These are phyloP conservation scores for Anthracocystis panici-leucophaei DNA, from an alignment of 1,284 basidiomycete genomes.

Conservation along the genomic window DNA sequence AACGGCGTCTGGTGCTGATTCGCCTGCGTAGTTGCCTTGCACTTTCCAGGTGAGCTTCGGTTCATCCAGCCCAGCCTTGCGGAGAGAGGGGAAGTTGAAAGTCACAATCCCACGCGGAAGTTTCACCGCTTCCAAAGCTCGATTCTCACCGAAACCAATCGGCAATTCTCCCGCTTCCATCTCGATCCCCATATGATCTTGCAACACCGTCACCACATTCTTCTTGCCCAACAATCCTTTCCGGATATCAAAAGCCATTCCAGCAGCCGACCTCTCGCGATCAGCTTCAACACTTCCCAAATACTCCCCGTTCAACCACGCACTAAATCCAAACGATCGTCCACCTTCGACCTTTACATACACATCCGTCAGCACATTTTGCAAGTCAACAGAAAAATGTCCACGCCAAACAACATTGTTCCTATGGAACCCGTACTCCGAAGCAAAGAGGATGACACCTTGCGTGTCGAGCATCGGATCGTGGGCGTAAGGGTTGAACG, in stretches of 20 bases:
- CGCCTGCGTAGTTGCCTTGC: conserved; percentile 83
- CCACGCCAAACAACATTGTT: conserved; percentile 83
- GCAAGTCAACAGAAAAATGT: conserved; percentile 73
- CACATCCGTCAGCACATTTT: conserved; percentile 73
- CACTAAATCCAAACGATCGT: conserved; percentile 79
- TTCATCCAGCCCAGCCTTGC: conserved; percentile 1
- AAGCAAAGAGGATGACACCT: conserved; percentile 71
- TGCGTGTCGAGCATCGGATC: conserved; percentile 77
- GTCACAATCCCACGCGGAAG: conserved; percentile 80
- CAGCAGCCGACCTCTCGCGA: conserved; percentile 44
- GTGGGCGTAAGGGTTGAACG: conserved; percentile 75
- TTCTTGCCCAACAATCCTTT: conserved; percentile 72
- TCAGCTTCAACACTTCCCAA: conserved; percentile 73
- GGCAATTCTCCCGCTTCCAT: conserved; percentile 65
- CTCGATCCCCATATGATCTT: conserved; percentile 85
- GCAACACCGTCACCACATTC: conserved; percentile 80
- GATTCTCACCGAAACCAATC: conserved; percentile 26
- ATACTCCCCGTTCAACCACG: conserved; percentile 82
- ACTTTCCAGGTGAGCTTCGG: conserved; percentile 78
- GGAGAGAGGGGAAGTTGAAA: conserved; percentile 73
- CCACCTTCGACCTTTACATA: conserved; percentile 83
- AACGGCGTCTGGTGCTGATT: conserved; percentile 79
- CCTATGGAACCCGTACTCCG: conserved; percentile 75
- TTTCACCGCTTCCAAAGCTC: conserved; percentile 72
- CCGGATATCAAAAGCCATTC: conserved; percentile 72